Evolutionary conservation across 2,329 filamentous ascomycete genomes (phyloP).

Genomic region (Cladosporium sp.): DNA sequence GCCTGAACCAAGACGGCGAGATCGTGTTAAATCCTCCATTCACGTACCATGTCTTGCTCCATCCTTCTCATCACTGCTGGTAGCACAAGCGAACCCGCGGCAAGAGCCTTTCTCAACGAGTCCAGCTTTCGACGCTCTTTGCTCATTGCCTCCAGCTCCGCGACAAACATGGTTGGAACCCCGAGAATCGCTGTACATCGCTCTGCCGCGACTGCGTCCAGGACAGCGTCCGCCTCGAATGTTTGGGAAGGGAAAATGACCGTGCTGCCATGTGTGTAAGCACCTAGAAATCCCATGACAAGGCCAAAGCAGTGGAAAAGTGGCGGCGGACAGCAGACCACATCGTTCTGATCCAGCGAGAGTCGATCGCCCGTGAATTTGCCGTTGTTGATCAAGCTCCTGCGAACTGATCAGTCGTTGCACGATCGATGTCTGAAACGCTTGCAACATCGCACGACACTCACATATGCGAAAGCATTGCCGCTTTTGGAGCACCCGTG

Average conservation of each 20-base stretch:
- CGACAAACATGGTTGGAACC: conserved; percentile 83
- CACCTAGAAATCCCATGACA: conserved; percentile 72
- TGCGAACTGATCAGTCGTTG: conserved; percentile 25
- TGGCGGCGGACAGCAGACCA: conserved; percentile 78
- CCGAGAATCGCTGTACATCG: conserved; percentile 71
- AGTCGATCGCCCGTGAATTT: conserved; percentile 64
- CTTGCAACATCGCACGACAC: background rate
- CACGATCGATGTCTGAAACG: background rate
- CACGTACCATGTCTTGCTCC: conserved; percentile 58
- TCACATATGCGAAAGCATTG: background rate
- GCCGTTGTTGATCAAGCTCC: conserved; percentile 32
- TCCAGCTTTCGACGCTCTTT: background rate
- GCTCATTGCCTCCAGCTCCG: conserved; percentile 50
- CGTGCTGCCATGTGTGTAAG: conserved; percentile 72
- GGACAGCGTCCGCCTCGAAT: conserved; percentile 68
- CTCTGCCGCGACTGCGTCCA: conserved; percentile 60
- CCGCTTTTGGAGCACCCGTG: background rate
- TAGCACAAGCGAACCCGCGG: conserved; percentile 70
- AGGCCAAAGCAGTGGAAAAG: conserved; percentile 86
- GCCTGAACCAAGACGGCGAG: too few species aligned
- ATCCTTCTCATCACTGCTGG: conserved; percentile 73
- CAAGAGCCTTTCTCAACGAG: conserved; percentile 62
- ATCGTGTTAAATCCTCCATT: too few species aligned
- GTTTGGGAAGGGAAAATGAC: conserved; percentile 75
- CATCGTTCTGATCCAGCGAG: conserved; percentile 65